These are phyloP conservation scores for Aspergillus baeticus DNA, from an alignment of 495 filamentous ascomycete genomes.

Conservation along the genomic window DNA sequence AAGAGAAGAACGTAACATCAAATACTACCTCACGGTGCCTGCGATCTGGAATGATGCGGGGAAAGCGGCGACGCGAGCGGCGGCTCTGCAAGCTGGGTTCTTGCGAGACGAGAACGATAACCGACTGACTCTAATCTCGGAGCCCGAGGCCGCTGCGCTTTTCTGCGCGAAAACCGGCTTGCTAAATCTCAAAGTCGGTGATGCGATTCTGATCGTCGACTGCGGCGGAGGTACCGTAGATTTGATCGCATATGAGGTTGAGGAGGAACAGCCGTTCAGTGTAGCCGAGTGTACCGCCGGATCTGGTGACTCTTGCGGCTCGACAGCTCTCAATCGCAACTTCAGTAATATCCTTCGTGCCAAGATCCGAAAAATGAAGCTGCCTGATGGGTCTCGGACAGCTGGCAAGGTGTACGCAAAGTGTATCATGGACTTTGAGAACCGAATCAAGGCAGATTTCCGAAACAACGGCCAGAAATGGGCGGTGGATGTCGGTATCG, in stretches of 20 bases:
- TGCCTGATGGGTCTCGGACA: constrained; percentile 74
- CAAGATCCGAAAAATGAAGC: constrained; percentile 79
- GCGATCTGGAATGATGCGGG: constrained; percentile 83
- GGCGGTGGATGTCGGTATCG: constrained; percentile 80
- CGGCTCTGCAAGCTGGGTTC: constrained; percentile 76
- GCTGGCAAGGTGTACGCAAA: constrained; percentile 79
- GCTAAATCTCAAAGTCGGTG: constrained; percentile 71
- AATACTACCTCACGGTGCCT: constrained; percentile 74
- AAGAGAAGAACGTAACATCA: constrained; percentile 75
- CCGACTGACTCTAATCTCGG: constrained; percentile 69
- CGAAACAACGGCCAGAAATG: constrained; percentile 80
- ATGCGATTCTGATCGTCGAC: constrained; percentile 76
- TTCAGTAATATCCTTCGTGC: constrained; percentile 79
- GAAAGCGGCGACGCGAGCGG: constrained; percentile 73
- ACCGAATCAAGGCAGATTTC: constrained; percentile 81
- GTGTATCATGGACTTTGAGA: constrained; percentile 85
- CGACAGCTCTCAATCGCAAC: constrained; percentile 76
- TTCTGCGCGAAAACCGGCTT: constrained; percentile 79
- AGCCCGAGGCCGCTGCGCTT: constrained; percentile 75
- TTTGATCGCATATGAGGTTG: constrained; percentile 78
- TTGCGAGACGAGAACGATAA: constrained; percentile 76
- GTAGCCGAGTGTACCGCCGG: constrained; percentile 77
- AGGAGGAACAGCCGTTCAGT: constrained; percentile 74
- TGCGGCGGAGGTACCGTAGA: constrained; percentile 80
- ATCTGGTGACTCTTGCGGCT: constrained; percentile 76